Base-by-base conservation (phyloP, 2,329 filamentous ascomycete species). In the Cucurbitaria berberidis region DNA sequence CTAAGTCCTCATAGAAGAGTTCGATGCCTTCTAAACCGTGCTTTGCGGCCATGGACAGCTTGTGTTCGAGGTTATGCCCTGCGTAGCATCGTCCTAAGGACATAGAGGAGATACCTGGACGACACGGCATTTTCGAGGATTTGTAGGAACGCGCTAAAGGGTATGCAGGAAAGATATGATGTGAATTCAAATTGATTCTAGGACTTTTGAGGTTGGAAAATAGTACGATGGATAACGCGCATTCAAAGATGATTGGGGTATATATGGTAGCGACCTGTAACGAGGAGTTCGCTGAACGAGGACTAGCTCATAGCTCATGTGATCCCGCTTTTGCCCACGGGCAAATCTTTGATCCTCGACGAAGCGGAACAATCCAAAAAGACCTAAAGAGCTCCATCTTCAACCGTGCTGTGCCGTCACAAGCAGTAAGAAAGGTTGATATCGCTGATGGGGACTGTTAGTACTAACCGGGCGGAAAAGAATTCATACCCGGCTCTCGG, bases 1-100 rank as follows among this genome's bases (percentile, higher is more conserved):
- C 77, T 3, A 93, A 81, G 70, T 93, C 90, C 69, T 93, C 89
- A 72, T 88, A 86, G 78, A 91, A 92, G 18, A 92, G 80, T 70
- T 93, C 90, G 59, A 93, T 84, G 45, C 88, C 89, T 53, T 82
- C 73, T 68, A 91, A 85, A 18, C 86, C 86, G 62, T 89, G 81
- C 48, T 80, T 78, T 5, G 83, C 78, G 9, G 89, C 89, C 76
- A 86, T 83, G 68, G 86, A 81, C 43, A 93, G 82, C 68, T 92
- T 93, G 67, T 83, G 77, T 1, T 80, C 74, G 19, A 93, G 80
- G 24, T 80, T 78, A 73, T 93, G 90, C 43, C 68, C 68, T 58
- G 88, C 85, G 68, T 87, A 88, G 64, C 85, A 86, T 36, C 88
- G 86, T 36, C 90, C 89, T 1, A 93, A 81, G 43, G 89, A 92